These are phyloP conservation scores for Enteropsectra breve DNA, from an alignment of 371 early-diverging fungal genomes.

Conservation along the genomic window DNA sequence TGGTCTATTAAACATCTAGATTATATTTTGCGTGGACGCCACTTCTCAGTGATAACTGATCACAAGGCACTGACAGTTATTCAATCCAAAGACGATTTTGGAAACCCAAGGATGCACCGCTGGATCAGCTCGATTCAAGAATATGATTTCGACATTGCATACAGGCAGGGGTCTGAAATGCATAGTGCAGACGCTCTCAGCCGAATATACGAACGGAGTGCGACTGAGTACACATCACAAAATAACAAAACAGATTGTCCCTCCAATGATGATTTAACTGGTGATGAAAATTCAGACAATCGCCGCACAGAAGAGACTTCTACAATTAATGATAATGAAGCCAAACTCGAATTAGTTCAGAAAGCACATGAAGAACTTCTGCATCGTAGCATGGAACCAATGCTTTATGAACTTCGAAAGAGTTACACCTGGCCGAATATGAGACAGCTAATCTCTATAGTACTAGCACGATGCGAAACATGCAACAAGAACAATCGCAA, in stretches of 20 bases:
- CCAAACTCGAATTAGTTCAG: conserved; percentile 5
- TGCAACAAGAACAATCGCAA: conserved; percentile 31
- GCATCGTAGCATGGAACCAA: not conserved
- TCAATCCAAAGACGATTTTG: conserved; percentile 26
- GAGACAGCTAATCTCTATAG: conserved; percentile 4
- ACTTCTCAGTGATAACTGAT: conserved; percentile 44
- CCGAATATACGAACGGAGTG: conserved; percentile 12
- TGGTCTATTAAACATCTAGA: conserved; percentile 42
- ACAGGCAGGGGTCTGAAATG: conserved; percentile 22
- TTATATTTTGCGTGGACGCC: conserved; percentile 30
- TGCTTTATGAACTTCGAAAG: conserved; percentile 2
- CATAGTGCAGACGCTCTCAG: conserved; percentile 36
- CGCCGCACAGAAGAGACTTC: too few species aligned
- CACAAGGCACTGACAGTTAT: conserved; percentile 42
- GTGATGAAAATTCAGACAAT: too few species aligned
- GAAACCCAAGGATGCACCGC: conserved; percentile 31
- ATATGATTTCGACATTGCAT: conserved; percentile 32
- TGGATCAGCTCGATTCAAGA: conserved; percentile 23
- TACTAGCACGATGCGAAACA: conserved; percentile 26
- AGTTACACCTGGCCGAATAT: conserved; percentile 16
- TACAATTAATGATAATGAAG: too few species aligned
- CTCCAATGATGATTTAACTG: too few species aligned
- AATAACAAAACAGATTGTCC: not conserved
- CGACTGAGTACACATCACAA: not conserved
- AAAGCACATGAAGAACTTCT: conserved; percentile 12